Evolutionary conservation across 768 basidiomycete genomes (phyloP).

Genomic region (Panaeolus cyanescens): DNA sequence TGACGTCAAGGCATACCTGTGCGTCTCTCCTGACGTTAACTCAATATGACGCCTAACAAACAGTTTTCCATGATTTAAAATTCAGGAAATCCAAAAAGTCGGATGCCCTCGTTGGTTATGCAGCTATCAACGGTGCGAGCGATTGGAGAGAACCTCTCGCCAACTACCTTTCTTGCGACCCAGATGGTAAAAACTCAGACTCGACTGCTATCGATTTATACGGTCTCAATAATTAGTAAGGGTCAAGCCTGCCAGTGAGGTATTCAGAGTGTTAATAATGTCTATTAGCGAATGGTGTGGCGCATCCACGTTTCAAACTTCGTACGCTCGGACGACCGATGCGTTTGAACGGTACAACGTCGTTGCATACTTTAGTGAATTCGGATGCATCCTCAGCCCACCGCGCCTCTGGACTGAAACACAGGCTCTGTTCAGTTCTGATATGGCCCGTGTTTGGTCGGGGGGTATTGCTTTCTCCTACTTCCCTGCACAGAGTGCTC

Average conservation of each 20-base stretch:
- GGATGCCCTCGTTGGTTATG: conserved; percentile 76
- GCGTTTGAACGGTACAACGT: conserved; percentile 71
- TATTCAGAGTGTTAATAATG: background rate
- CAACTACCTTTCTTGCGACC: conserved; percentile 79
- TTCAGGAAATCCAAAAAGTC: conserved; percentile 64
- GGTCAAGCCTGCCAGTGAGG: conserved; percentile 11
- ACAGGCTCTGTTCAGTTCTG: conserved; percentile 64
- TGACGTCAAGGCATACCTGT: conserved; percentile 86
- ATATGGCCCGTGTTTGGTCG: conserved; percentile 82
- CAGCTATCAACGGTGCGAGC: conserved; percentile 75
- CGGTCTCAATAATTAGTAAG: conserved; percentile 87
- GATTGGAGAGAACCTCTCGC: conserved; percentile 69
- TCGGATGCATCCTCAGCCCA: conserved; percentile 63
- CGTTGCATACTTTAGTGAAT: conserved; percentile 90
- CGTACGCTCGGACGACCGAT: conserved; percentile 57
- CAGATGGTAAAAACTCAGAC: conserved; percentile 50
- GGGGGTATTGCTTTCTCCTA: conserved; percentile 91
- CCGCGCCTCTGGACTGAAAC: conserved; percentile 84
- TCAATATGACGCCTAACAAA: too few relatives aligned
- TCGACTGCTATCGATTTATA: conserved; percentile 78
- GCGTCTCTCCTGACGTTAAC: conserved; percentile 31
- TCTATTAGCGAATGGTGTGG: conserved; percentile 80
- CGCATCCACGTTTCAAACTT: conserved; percentile 51
- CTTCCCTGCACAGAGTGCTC: conserved; percentile 76
- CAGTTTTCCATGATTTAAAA: too few relatives aligned